These are phyloP conservation scores for Penicillium odoratum DNA, from an alignment of 495 filamentous ascomycete genomes.

Conservation along the genomic window DNA sequence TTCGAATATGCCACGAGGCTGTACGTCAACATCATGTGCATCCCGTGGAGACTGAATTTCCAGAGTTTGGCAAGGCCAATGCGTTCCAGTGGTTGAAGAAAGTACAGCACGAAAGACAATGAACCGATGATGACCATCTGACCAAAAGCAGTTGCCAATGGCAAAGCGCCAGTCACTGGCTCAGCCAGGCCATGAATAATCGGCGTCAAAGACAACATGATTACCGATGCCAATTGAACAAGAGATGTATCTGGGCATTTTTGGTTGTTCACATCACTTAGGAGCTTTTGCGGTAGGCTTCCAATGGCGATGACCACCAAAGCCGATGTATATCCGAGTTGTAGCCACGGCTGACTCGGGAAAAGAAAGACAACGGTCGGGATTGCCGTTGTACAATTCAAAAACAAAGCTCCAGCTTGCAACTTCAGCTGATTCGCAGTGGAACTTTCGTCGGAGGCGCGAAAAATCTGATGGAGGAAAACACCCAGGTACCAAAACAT, in stretches of 20 bases:
- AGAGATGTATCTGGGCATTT: not conserved
- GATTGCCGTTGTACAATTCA: not conserved
- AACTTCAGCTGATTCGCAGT: not conserved
- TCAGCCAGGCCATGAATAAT: constrained; percentile 9
- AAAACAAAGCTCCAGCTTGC: not conserved
- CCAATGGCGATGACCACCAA: constrained; percentile 4
- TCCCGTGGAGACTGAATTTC: constrained; percentile 6
- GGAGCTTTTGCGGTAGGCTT: constrained; percentile 1
- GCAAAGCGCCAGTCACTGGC: not conserved
- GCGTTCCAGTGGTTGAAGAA: constrained; percentile 9
- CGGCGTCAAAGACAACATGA: constrained; percentile 9
- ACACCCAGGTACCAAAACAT: not conserved
- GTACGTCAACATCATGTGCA: constrained; percentile 8
- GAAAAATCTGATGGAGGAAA: not conserved
- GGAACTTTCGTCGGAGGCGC: not conserved
- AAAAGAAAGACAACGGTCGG: not conserved
- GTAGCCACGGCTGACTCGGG: not conserved
- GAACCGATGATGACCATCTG: constrained; percentile 6
- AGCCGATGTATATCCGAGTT: not conserved
- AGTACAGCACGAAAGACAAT: constrained; percentile 3
- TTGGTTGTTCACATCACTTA: not conserved
- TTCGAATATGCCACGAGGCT: constrained; percentile 5
- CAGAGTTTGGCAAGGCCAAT: constrained; percentile 4
- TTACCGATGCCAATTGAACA: constrained; percentile 7
- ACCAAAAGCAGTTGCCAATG: constrained; percentile 9